These are phyloP conservation scores for Papiliotrema laurentii DNA, from an alignment of 1,284 basidiomycete species.

Conservation along the genomic window DNA sequence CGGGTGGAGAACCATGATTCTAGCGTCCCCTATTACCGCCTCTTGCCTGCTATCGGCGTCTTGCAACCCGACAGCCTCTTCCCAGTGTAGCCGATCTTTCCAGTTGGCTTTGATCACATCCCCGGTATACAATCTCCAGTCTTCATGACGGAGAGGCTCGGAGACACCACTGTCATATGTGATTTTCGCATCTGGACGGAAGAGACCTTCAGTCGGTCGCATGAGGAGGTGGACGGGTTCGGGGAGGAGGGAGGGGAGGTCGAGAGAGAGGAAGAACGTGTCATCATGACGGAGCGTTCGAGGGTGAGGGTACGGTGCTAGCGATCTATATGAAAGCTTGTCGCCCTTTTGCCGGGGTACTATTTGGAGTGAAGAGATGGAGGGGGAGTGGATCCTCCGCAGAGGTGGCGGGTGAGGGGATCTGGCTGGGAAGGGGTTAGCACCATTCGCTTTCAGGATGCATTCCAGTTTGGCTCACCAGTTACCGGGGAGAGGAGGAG, in stretches of 20 bases:
- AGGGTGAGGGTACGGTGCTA: slow-evolving; percentile 22
- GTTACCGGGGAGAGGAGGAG: slow-evolving; percentile 1
- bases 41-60: slow-evolving; percentile 13
- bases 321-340: slow-evolving; percentile 9
- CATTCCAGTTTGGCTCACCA: not conserved
- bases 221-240: slow-evolving; percentile 52
- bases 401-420: slow-evolving; percentile 38
- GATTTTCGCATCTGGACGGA: slow-evolving; percentile 70
- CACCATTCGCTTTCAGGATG: not conserved
- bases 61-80: slow-evolving; percentile 21
- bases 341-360: slow-evolving; percentile 53
- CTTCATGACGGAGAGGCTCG: slow-evolving; percentile 26
- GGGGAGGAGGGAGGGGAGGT: slow-evolving; percentile 26
- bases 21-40: slow-evolving; percentile 61
- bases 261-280: slow-evolving; percentile 32
- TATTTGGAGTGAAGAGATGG: slow-evolving; percentile 47
- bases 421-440: slow-evolving; percentile 21
- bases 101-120: slow-evolving; percentile 60
- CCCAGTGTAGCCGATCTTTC: slow-evolving; percentile 45
- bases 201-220: slow-evolving; percentile 66
- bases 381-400: slow-evolving; percentile 30
- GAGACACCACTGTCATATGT: slow-evolving; percentile 10
- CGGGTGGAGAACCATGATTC: slow-evolving; percentile 64
- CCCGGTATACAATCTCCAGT: slow-evolving; percentile 58
- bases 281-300: slow-evolving; percentile 33